Base-by-base conservation (phyloP, 129 eudicot species). In the Centrapalus pauciflorus region DNA sequence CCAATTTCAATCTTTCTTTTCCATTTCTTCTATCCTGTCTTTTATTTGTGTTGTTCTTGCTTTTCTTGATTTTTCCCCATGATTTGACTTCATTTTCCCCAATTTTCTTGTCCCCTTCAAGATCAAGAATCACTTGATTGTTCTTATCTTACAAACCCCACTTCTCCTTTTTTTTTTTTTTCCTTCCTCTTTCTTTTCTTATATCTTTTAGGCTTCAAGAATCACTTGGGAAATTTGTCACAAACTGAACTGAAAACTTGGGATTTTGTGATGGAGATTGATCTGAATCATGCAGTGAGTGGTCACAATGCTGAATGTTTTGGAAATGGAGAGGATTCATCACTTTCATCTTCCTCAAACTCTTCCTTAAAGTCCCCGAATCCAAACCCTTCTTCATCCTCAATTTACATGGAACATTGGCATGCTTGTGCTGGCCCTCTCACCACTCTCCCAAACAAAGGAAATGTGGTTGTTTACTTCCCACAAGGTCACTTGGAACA, bases 351-450 rank as follows among this genome's bases (percentile, higher is more conserved):
- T 49, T 83, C 84, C 46, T 80, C 72, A 55, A 71, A 76, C 64
- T 83, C 82, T 25, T 76, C 88, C 28, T 75, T 79, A 35, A 71
- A 57, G 27, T 78, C 84, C 32, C 75, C 85, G 10, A 62, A 60
- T 50, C 67, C 84, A 13, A 72, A 86, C 55, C 23, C 50, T 60
- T 37, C 50, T 60, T 37, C 75, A 32, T 71, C 83, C 9, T 67
- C 88, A 41, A 78, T 81, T 32, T 77, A 80, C 54, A 79, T 54
- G 82, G 95, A 91, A 82, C 96, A 83, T 32, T 91, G 98, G 98
- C 84, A 91, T 82, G 96, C 98, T 61, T 85, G 98, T 88, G 94
- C 98, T 83, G 98, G 98, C 7, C 96, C 98, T 72, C 78, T 88
- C 9, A 85, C 88, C 3, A 68, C 75, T 41, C 84, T 85, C 43